Evolutionary conservation across 768 basidiomycete genomes (phyloP).

Genomic region (Phanerochaete sordida): DNA sequence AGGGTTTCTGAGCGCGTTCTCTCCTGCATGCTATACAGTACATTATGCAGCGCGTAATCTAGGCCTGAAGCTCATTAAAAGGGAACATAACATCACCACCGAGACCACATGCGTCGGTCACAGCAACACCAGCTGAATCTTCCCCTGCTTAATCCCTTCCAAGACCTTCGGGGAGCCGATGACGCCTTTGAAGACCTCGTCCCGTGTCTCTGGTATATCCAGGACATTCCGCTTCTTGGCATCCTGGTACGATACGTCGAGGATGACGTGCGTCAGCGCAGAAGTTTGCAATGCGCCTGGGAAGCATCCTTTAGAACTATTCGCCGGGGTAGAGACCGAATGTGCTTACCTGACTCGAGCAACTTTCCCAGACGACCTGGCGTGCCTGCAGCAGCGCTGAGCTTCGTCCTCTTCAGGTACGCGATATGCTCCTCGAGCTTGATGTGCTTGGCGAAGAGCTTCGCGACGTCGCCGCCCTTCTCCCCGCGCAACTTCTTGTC

Average conservation of each 20-base stretch:
- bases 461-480: conserved; percentile 89
- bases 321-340: neutral
- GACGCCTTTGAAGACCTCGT: conserved; percentile 75
- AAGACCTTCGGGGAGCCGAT: conserved; percentile 59
- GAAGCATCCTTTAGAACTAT: conserved; percentile 9
- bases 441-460: conserved; percentile 94
- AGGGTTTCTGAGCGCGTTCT: conserved; percentile 67
- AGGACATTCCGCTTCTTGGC: conserved; percentile 71
- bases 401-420: conserved; percentile 80
- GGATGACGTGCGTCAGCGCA: conserved; percentile 78
- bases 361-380: conserved; percentile 90
- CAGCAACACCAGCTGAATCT: conserved; percentile 78
- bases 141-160: conserved; percentile 65
- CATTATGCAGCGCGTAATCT: conserved; percentile 7
- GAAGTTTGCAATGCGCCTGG: conserved; percentile 69
- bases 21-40: conserved; percentile 16
- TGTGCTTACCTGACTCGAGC: conserved; percentile 32
- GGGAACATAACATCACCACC: neutral
- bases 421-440: conserved; percentile 85
- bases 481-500: conserved; percentile 68
- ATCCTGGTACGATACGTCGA: conserved; percentile 74
- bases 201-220: conserved; percentile 81
- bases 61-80: neutral
- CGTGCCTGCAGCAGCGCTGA: conserved; percentile 88
- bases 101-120: conserved; percentile 27